These are phyloP conservation scores for Rhipidocladum racemiflorum DNA, from an alignment of 176 grass and related monocot genomes.

Conservation along the genomic window DNA sequence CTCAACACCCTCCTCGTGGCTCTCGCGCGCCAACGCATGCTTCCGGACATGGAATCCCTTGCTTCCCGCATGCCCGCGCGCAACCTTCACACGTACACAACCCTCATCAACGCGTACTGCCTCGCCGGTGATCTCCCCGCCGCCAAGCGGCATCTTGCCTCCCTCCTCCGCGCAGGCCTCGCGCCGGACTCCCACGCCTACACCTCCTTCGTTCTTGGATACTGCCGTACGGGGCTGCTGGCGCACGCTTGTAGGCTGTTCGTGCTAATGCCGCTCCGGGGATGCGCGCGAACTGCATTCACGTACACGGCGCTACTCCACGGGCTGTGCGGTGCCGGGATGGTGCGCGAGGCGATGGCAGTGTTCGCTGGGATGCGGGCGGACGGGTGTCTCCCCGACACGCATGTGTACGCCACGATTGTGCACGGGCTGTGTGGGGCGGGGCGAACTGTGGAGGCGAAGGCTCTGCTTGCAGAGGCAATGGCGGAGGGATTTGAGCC, in stretches of 20 bases:
- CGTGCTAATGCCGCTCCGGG: conserved; percentile 81
- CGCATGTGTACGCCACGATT: conserved; percentile 59
- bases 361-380: conserved; percentile 52
- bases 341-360: conserved; percentile 51
- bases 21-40: conserved; percentile 59
- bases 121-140: conserved; percentile 57
- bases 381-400: conserved; percentile 46
- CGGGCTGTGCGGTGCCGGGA: conserved; percentile 51
- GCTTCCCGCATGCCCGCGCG: conserved; percentile 50
- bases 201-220: conserved; percentile 73
- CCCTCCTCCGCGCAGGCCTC: conserved; percentile 50
- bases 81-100: conserved; percentile 71
- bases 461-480: conserved; percentile 56
- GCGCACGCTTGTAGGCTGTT: conserved; percentile 61
- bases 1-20: conserved; percentile 69
- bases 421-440: conserved; percentile 71
- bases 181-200: conserved; percentile 65
- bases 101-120: conserved; percentile 81
- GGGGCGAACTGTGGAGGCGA: conserved; percentile 53
- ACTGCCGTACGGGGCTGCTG: conserved; percentile 55
- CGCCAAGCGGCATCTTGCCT: conserved; percentile 63
- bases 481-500: conserved; percentile 46
- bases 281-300: conserved; percentile 52
- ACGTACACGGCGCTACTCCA: conserved; percentile 68
- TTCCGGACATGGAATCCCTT: conserved; percentile 66